Conservation (phyloP, 2,329 filamentous ascomycete species). For the Ophiostoma perfectum region DNA sequence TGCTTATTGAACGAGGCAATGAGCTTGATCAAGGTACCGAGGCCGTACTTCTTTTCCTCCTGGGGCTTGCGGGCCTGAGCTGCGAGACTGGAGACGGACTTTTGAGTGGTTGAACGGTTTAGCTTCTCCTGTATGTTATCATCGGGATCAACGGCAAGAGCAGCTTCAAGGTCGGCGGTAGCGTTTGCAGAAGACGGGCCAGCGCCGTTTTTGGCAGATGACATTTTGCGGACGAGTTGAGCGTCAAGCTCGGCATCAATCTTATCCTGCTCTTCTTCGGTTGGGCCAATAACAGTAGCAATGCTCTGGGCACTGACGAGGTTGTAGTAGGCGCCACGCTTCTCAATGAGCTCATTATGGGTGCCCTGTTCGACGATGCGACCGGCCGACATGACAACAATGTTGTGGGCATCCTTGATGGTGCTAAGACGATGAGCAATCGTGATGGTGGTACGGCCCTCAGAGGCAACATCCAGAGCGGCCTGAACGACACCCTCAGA, state of each 20-base stretch:
- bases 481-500: conserved; percentile 93
- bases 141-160: conserved; percentile 51
- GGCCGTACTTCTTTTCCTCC: conserved; percentile 50
- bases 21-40: conserved; percentile 72
- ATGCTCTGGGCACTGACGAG: conserved; percentile 88
- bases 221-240: conserved; percentile 44
- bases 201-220: conserved; percentile 32
- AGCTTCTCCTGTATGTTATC: conserved; percentile 57
- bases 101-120: conserved; percentile 49
- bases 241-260: conserved; percentile 50
- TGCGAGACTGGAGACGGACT: conserved; percentile 65
- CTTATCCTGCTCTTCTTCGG: conserved; percentile 41
- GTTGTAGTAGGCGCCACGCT: conserved; percentile 68
- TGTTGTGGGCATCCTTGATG: conserved; percentile 90
- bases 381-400: conserved; percentile 84
- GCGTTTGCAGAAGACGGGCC: background rate
- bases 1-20: conserved; percentile 72
- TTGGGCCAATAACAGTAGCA: conserved; percentile 52
- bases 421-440: conserved; percentile 95
- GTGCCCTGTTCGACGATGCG: conserved; percentile 88
- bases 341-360: conserved; percentile 71
- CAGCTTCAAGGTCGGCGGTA: conserved; percentile 23
- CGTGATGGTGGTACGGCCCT: conserved; percentile 87
- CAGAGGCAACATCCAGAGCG: conserved; percentile 77
- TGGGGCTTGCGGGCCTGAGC: conserved; percentile 53